Evolutionary conservation across 305 asterid genomes (phyloP), one percentile per base, ranked within the genome.

Genomic region (Solanum hybrid): DNA sequence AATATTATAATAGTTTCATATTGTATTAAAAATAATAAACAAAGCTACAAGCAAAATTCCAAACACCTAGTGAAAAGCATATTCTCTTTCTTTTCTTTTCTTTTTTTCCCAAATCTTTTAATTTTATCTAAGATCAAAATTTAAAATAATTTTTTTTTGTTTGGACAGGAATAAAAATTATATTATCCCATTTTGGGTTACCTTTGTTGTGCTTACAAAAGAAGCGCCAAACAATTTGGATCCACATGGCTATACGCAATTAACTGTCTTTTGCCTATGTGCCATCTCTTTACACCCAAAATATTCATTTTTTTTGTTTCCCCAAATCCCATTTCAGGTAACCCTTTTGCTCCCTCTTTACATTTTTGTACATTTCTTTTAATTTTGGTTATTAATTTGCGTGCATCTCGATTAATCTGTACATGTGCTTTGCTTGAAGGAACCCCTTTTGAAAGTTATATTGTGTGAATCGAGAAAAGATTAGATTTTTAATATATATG

Each of bases 191-290:
- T 36, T 0, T 29, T 51, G 36, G 90, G 61, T 77, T 36, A 1
- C 5, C 2, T 76, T 40, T 57, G 57, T 40, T 57, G 61, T 69
- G 64, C 39, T 76, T 67, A 88, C 94, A 88, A 91, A 91, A 87
- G 90, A 89, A 91, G 92, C 94, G 93, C 90, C 94, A 91, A 91
- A 74, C 79, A 90, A 91, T 28, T 90, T 84, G 94, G 93, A 91
- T 91, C 94, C 89, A 89, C 83, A 10, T 80, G 85, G 93, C 90
- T 46, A 22, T 39, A 35, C 74, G 84, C 31, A 51, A 46, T 67
- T 51, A 29, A 36, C 74, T 86, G 69, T 89, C 84, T 9, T 46
- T 35, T 31, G 18, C 82, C 29, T 26, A 16, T 64, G 29, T 39
- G 20, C 5, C 3, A 11, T 35, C 87, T 77, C 8, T 31, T 57